phyloP scores from a whole-genome alignment of 768 basidiomycete genomes.

The Gyrodon lividus region DNA sequence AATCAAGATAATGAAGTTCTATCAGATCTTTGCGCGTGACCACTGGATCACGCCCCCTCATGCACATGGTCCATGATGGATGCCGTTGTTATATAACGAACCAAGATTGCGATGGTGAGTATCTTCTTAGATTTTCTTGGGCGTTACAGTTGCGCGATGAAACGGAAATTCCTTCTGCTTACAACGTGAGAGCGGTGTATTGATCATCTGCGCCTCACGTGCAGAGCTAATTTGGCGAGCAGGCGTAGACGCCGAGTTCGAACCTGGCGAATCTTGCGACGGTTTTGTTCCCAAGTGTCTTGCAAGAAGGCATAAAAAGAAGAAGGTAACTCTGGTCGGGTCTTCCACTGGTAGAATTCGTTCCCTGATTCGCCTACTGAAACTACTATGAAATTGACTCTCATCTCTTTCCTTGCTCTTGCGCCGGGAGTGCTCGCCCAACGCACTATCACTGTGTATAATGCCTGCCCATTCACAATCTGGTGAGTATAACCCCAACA shows the following conservation, averaged over 20 bases:
- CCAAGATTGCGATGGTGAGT: not conserved
- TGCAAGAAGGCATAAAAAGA: slow-evolving; percentile 15
- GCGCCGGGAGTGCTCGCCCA: slow-evolving; percentile 38
- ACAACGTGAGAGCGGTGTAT: not conserved
- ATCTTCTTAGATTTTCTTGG: not conserved
- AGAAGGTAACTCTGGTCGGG: not conserved
- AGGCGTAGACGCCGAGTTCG: no score
- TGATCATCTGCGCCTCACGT: not conserved
- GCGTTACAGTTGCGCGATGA: not conserved
- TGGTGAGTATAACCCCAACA: slow-evolving; percentile 42
- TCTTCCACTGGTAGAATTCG: not conserved
- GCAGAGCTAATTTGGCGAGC: no score
- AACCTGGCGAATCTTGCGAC: no score
- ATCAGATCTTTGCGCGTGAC: not conserved
- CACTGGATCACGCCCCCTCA: not conserved
- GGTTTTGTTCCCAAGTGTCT: not conserved
- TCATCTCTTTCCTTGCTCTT: slow-evolving; percentile 30
- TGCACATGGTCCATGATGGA: not conserved
- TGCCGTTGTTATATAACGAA: not conserved
- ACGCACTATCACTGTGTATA: slow-evolving; percentile 59
- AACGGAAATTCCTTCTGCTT: not conserved
- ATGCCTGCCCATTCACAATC: slow-evolving; percentile 66
- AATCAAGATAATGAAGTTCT: no score
- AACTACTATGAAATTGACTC: slow-evolving; percentile 22
- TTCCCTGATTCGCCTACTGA: not conserved